These are phyloP conservation scores for Fusarium papillatum DNA, from an alignment of 2,329 filamentous ascomycete species.

Conservation along the genomic window DNA sequence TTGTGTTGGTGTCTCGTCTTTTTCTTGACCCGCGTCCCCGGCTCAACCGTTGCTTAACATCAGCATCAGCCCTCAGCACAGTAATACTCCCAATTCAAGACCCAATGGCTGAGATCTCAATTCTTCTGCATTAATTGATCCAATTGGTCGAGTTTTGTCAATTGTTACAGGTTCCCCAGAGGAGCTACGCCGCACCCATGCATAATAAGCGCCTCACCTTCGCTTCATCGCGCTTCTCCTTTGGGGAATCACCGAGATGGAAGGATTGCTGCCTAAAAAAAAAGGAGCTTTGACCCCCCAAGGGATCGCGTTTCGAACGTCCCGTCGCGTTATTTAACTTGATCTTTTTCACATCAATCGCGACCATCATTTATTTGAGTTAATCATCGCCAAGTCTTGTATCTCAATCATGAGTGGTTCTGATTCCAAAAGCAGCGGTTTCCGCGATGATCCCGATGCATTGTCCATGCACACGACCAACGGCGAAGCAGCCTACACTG, in stretches of 20 bases:
- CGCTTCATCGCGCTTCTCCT: neutral
- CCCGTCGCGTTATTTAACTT: neutral
- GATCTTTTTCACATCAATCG: neutral
- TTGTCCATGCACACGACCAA: constrained; percentile 35
- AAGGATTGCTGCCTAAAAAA: neutral
- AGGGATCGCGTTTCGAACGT: neutral
- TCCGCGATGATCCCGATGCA: constrained; percentile 36
- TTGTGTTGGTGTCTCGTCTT: too few species aligned
- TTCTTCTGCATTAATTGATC: neutral
- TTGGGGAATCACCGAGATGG: neutral
- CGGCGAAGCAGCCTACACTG: constrained; percentile 22
- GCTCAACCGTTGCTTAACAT: neutral
- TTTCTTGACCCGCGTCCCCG: neutral
- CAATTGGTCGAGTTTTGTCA: neutral
- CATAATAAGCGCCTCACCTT: neutral
- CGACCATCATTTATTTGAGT: neutral
- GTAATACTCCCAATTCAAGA: neutral
- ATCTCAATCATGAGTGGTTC: constrained; percentile 14
- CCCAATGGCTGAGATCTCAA: neutral
- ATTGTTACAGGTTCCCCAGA: neutral
- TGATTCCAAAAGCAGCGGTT: neutral
- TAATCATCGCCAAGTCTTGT: neutral
- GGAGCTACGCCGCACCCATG: neutral
- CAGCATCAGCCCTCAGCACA: neutral
- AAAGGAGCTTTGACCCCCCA: neutral